Evolutionary conservation across 371 early-diverging fungal genomes (phyloP).

Genomic region (Rhizomucor pusillus): DNA sequence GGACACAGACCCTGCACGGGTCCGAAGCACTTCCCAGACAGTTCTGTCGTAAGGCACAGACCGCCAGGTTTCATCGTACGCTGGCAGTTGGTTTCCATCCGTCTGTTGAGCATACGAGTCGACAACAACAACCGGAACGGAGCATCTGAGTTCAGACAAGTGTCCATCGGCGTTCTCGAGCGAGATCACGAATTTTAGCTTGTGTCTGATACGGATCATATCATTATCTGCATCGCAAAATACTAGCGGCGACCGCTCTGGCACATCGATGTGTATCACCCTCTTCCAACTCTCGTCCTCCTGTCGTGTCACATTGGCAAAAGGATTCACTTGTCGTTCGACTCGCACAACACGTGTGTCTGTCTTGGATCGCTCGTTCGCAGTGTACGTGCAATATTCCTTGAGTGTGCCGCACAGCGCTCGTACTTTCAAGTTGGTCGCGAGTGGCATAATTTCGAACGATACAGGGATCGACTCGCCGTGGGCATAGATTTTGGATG

Average conservation of each 20-base stretch:
- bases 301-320: slow-evolving; percentile 1
- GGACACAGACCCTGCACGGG: slow-evolving; percentile 14
- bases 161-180: slow-evolving; percentile 32
- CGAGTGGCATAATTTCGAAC: slow-evolving; percentile 39
- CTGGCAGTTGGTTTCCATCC: slow-evolving; percentile 32
- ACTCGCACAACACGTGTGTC: slow-evolving; percentile 30
- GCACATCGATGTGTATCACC: slow-evolving; percentile 24
- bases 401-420: slow-evolving; percentile 29
- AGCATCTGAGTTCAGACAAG: slow-evolving; percentile 38
- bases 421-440: slow-evolving; percentile 25
- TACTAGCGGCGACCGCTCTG: slow-evolving; percentile 25
- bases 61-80: slow-evolving; percentile 37
- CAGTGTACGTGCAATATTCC: slow-evolving; percentile 41
- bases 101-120: slow-evolving; percentile 29
- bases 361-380: slow-evolving; percentile 34
- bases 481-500: slow-evolving; percentile 36
- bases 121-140: slow-evolving; percentile 32
- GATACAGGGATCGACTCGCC: slow-evolving; percentile 34
- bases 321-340: slow-evolving; percentile 22
- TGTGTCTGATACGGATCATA: slow-evolving; percentile 42
- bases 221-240: slow-evolving; percentile 43
- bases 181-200: slow-evolving; percentile 20
- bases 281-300: slow-evolving; percentile 6
- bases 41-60: slow-evolving; percentile 26
- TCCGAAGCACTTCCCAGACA: slow-evolving; percentile 16